Evolutionary conservation across 805 yeast species (phyloP).

Genomic region (Torulaspora delbrueckii): DNA sequence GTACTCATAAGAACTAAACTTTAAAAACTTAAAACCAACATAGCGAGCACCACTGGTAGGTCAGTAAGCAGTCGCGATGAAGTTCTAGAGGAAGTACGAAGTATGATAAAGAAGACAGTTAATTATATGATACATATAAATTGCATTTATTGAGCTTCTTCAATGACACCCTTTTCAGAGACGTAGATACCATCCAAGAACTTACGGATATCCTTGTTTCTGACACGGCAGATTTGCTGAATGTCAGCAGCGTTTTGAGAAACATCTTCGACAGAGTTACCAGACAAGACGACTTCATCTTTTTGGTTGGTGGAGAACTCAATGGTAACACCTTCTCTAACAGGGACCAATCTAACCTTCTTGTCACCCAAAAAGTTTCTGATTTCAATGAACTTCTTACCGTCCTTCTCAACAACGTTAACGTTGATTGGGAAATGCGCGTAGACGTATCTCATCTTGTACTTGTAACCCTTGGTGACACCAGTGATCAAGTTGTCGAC

Average conservation of each 20-base stretch:
- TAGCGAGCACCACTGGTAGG: background rate
- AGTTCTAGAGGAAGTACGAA: too few relatives aligned
- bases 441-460: constrained; percentile 99
- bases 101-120: constrained; percentile 2
- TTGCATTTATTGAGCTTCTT: constrained; percentile 47
- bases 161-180: constrained; percentile 88
- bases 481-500: constrained; percentile 93
- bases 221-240: constrained; percentile 96
- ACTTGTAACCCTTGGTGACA: constrained; percentile 98
- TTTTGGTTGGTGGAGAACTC: constrained; percentile 78
- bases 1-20: background rate
- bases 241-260: constrained; percentile 98
- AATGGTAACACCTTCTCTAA: constrained; percentile 84
- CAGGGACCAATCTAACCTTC: constrained; percentile 84
- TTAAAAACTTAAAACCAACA: too few relatives aligned
- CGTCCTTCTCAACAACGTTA: constrained; percentile 78
- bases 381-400: constrained; percentile 76
- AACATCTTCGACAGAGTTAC: constrained; percentile 96
- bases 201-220: constrained; percentile 99
- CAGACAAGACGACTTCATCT: constrained; percentile 89
- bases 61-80: too few relatives aligned
- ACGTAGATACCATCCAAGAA: constrained; percentile 99
- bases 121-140: constrained; percentile 10
- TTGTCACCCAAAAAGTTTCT: constrained; percentile 99
- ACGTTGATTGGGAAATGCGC: constrained; percentile 99